Conservation (phyloP, 2,329 filamentous ascomycete genomes). For the Claviceps humidiphila region DNA sequence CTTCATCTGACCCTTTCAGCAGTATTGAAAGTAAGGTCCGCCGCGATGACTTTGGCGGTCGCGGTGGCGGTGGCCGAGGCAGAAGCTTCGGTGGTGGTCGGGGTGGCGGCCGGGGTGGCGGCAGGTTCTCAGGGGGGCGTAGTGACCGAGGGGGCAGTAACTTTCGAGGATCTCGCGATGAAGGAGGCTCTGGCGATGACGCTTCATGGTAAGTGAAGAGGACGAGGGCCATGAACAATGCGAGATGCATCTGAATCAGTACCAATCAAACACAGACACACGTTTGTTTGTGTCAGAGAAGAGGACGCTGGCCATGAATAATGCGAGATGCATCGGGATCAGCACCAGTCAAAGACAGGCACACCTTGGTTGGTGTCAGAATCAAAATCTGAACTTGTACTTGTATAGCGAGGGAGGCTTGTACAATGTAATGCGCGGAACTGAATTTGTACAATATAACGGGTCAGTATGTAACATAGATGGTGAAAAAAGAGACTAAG, state of each 20-base stretch:
- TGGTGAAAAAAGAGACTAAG: neutral
- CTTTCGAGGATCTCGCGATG: neutral
- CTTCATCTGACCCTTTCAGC: slow-evolving; percentile 14
- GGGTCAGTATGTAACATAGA: slow-evolving; percentile 2
- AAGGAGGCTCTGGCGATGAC: neutral
- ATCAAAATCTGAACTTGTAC: neutral
- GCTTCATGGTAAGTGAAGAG: slow-evolving; percentile 1
- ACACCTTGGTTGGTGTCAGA: neutral
- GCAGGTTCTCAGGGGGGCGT: neutral
- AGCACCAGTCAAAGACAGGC: neutral
- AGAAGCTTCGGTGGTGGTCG: slow-evolving; percentile 2
- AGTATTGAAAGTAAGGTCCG: slow-evolving; percentile 14
- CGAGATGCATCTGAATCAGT: neutral
- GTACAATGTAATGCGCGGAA: neutral
- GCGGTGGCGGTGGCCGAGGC: slow-evolving; percentile 10
- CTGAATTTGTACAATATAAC: slow-evolving; percentile 3
- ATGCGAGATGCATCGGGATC: neutral
- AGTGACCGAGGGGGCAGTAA: neutral
- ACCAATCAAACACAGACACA: neutral
- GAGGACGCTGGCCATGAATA: neutral
- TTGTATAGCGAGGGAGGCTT: neutral
- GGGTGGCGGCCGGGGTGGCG: slow-evolving; percentile 10
- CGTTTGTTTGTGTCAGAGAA: neutral
- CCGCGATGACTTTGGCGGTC: slow-evolving; percentile 14
- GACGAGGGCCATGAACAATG: neutral